Base-by-base conservation (phyloP, 1,139 yeast species). In the Saccharomyces hybrid region DNA sequence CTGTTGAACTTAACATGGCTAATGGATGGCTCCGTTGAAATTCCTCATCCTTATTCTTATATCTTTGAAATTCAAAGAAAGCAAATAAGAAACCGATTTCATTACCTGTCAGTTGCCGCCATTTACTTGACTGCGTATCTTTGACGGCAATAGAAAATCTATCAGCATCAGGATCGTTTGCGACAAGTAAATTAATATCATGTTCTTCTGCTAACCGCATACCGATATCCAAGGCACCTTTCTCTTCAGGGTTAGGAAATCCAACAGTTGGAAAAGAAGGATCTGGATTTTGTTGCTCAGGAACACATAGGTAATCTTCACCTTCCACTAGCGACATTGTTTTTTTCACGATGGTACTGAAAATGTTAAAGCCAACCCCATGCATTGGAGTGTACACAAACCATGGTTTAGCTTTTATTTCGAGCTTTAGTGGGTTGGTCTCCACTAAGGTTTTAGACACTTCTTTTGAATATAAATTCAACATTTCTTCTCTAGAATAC, bases 121-220 rank as follows among this genome's bases (percentile, higher is more conserved):
- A 91, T 23, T 66, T 55, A 2, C 76, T 79, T 2, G 54, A 48
- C 1, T 61, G 55, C 0, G 58, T 55, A 4, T 66, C 61, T 51
- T 71, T 73, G 52, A 83, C 83, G 1, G 93, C 84, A 6, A 83
- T 87, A 47, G 89, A 83, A 68, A 91, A 91, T 56, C 99, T 76
- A 69, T 93, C 99, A 1, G 98, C 99, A 71, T 93, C 98, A 0
- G 99, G 98, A 65, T 93, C 99, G 67, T 85, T 91, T 2, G 97
- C 96, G 5, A 93, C 63, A 1, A 91, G 93, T 47, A 90, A 68
- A 5, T 73, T 67, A 32, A 79, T 68, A 0, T 75, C 77, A 16
- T 65, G 59, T 1, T 63, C 64, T 49, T 76, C 73, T 0, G 74
- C 72, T 1, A 72, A 68, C 14, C 68, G 56, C 31, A 84, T 84